Base-by-base conservation (phyloP, 2,329 filamentous ascomycete genomes). In the Thielaviopsis euricoi region DNA sequence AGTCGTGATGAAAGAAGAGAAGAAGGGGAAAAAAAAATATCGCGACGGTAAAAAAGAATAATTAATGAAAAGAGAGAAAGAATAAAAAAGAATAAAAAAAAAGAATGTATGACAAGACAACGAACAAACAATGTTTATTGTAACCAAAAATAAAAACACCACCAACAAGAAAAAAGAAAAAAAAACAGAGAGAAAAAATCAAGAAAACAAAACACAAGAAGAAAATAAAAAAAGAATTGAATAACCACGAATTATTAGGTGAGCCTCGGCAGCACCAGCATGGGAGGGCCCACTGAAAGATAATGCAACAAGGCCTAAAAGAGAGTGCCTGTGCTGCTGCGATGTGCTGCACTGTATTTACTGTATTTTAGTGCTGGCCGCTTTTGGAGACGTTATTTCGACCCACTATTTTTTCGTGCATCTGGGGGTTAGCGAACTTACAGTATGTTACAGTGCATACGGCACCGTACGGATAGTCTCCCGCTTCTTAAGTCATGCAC, bases 11-110 rank as follows among this genome's bases (percentile, higher is more conserved):
- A 17, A 29, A 58, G 43, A 50, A 19, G n/a, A 49, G 29, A 21
- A 23, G 17, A 43, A 52, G n/a, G 51, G 23, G 12, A 48, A 49
- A 46, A 26, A 53, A 53, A 53, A 58, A 33, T 40, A 29, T n/a
- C n/a, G n/a, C n/a, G n/a, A n/a, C n/a, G 19, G 23, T 51, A 54
- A 57, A 37, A 54, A 48, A 49, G 55, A 29, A 33, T 33, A 53
- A n/a, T n/a, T n/a, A n/a, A n/a, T n/a, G n/a, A 15, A 26, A 40
- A 49, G 50, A 55, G 48, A 29, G n/a, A 23, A 33, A n/a, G n/a
- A 25, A 33, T 51, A 54, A 57, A 37, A 54, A 48, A 49, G 55
- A 29, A 33, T 33, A 53, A 15, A 26, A 40, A 49, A 53, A 55
- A 52, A 29, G n/a, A 23, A 33, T 43, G 37, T 19, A 53, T 22